phyloP scores from a whole-genome alignment of 176 grass and related monocot genomes.

The Hyparrhenia diplandra region DNA sequence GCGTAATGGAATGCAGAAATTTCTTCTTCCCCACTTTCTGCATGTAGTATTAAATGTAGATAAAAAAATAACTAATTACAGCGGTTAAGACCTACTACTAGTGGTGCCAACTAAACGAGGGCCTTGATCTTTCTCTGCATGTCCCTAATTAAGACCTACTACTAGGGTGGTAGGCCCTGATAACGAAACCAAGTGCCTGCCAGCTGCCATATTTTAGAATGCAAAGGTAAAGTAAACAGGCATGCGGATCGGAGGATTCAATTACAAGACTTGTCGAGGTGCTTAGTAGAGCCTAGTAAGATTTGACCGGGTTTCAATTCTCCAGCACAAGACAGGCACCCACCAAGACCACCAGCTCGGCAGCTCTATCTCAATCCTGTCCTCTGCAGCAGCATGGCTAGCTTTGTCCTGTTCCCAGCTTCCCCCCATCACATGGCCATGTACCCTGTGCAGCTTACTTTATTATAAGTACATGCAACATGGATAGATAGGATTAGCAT shows the following conservation, averaged over 20 bases:
- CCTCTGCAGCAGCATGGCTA: background rate
- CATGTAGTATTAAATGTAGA: too few species aligned
- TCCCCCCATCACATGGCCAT: constrained; percentile 21
- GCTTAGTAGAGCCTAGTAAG: constrained; percentile 37
- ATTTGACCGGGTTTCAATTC: constrained; percentile 8
- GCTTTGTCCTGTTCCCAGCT: background rate
- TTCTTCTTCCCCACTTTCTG: too few species aligned
- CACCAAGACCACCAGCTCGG: background rate
- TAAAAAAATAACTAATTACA: too few species aligned
- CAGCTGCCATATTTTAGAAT: background rate
- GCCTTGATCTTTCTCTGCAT: too few species aligned
- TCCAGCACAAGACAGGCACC: background rate
- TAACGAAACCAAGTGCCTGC: too few species aligned
- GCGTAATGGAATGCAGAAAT: too few species aligned
- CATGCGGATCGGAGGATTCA: background rate
- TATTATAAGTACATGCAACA: background rate
- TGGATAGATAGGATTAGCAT: too few species aligned
- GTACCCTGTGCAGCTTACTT: background rate
- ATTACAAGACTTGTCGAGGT: background rate
- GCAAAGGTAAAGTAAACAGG: background rate
- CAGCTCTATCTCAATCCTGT: background rate
- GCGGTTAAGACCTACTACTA: too few species aligned
- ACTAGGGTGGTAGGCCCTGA: too few species aligned
- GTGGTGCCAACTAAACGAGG: too few species aligned
- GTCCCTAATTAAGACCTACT: too few species aligned